Conservation (phyloP, 1,139 yeast genomes). For the Komagataea norvegica region DNA sequence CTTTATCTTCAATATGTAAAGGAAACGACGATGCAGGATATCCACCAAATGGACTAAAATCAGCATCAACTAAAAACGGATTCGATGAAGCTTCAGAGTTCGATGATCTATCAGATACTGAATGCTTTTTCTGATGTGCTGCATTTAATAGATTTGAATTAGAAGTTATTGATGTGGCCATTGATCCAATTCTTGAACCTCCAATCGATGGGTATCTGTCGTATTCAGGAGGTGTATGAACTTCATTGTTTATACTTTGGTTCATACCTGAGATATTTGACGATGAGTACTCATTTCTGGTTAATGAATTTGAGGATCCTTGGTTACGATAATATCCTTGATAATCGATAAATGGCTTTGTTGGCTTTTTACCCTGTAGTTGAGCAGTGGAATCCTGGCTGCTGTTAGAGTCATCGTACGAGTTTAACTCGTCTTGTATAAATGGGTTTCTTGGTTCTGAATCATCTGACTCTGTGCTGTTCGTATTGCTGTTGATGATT, state of each 20-base stretch:
- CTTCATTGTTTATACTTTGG: constrained; percentile 13
- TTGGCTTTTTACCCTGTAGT: constrained; percentile 15
- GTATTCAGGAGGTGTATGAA: constrained; percentile 48
- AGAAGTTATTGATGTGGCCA: constrained; percentile 36
- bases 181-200: constrained; percentile 44
- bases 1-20: constrained; percentile 79
- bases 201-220: constrained; percentile 55
- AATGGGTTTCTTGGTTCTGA: constrained; percentile 25
- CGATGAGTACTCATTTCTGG: constrained; percentile 19
- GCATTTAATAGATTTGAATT: constrained; percentile 14
- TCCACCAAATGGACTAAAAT: constrained; percentile 87
- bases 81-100: constrained; percentile 33
- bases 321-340: constrained; percentile 40
- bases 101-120: constrained; percentile 26
- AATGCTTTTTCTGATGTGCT: constrained; percentile 13
- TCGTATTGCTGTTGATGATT: constrained; percentile 15
- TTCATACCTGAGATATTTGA: constrained; percentile 20
- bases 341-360: constrained; percentile 40
- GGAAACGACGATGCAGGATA: constrained; percentile 90
- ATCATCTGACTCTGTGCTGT: constrained; percentile 20
- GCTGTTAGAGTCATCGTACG: constrained; percentile 22
- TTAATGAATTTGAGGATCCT: constrained; percentile 31
- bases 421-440: constrained; percentile 22
- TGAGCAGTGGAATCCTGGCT: constrained; percentile 23
- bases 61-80: constrained; percentile 38